Evolutionary conservation across 75 land plant genomes (phyloP).

Genomic region (Sequoia sempervirens): DNA sequence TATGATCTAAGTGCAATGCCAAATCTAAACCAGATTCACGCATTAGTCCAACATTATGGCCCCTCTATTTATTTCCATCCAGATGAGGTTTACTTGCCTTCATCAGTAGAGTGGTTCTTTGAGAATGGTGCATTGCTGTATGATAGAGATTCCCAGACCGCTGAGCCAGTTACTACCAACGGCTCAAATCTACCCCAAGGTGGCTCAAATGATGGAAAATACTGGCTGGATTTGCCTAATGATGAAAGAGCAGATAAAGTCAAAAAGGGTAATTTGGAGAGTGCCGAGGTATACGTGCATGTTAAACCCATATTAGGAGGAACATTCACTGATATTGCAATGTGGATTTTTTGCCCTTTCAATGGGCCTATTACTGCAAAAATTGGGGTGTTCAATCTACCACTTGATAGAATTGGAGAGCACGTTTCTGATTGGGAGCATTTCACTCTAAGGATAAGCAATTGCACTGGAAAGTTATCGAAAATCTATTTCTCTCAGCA

Average conservation of each 20-base stretch:
- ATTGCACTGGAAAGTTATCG: conserved; percentile 69
- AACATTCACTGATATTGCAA: conserved; percentile 74
- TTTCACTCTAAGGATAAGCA: conserved; percentile 69
- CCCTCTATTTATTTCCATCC: conserved; percentile 84
- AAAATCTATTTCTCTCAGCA: conserved; percentile 76
- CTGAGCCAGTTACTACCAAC: conserved; percentile 30
- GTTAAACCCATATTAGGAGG: conserved; percentile 83
- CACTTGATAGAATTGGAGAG: conserved; percentile 57
- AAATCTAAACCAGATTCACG: conserved; percentile 54
- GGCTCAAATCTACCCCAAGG: conserved; percentile 73
- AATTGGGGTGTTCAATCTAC: conserved; percentile 44
- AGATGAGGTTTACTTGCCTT: conserved; percentile 68
- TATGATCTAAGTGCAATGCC: conserved; percentile 50
- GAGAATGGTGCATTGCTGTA: conserved; percentile 57
- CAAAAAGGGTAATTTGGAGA: conserved; percentile 59
- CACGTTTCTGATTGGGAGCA: conserved; percentile 96
- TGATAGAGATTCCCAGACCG: conserved; percentile 5
- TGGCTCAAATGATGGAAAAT: conserved; percentile 60
- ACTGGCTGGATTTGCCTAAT: conserved; percentile 75
- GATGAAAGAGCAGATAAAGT: conserved; percentile 36
- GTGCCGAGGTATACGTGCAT: conserved; percentile 70
- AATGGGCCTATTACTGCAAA: conserved; percentile 81
- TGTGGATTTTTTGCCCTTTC: conserved; percentile 87
- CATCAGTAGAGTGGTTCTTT: conserved; percentile 87
- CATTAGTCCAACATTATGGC: conserved; percentile 62